Conservation (phyloP, 164 flowering plant species). For the Platanus orientalis region DNA sequence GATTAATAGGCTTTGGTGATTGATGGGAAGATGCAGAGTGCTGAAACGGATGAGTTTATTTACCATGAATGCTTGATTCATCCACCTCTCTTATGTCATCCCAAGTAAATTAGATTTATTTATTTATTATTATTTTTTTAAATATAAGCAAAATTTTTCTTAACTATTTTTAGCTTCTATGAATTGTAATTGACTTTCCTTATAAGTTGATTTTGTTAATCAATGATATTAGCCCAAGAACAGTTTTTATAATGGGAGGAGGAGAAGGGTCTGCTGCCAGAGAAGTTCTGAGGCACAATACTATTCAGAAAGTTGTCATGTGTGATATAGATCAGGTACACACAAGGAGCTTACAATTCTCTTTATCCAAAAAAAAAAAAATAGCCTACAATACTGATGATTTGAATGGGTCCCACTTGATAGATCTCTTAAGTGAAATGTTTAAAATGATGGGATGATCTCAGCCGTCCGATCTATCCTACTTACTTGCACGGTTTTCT, state of each 20-base stretch:
- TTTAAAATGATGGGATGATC: too few species aligned
- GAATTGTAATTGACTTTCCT: too few species aligned
- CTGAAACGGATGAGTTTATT: conserved; percentile 74
- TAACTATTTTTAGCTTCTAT: too few species aligned
- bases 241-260: conserved; percentile 88
- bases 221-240: conserved; percentile 62
- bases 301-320: conserved; percentile 71
- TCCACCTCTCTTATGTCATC: conserved; percentile 70
- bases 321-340: conserved; percentile 84
- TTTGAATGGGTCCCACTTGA: too few species aligned
- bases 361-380: too few species aligned
- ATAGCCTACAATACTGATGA: too few species aligned
- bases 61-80: conserved; percentile 87
- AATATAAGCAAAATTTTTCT: too few species aligned
- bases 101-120: conserved; percentile 38
- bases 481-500: too few species aligned
- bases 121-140: neutral
- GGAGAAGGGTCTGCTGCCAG: conserved; percentile 95
- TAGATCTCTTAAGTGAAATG: too few species aligned
- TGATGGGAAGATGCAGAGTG: conserved; percentile 96
- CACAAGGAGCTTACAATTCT: too few species aligned
- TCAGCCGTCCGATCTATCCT: too few species aligned
- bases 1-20: conserved; percentile 55
- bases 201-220: neutral
- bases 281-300: conserved; percentile 65